Conservation (phyloP, 2,329 filamentous ascomycete genomes). For the Pestalotiopsis sp. region DNA sequence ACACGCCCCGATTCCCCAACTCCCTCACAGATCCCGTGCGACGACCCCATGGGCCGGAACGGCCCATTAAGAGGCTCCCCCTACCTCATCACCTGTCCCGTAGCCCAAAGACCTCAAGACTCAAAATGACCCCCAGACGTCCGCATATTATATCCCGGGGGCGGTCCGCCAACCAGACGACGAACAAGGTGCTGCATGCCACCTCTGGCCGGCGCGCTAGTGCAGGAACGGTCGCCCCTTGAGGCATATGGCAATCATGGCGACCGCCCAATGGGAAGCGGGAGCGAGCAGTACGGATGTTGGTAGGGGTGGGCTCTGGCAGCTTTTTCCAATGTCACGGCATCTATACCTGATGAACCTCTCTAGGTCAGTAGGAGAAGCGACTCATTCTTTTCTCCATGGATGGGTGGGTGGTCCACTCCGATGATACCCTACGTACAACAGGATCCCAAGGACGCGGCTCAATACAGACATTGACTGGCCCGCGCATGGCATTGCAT, state of each 20-base stretch:
- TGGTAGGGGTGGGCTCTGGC: no score
- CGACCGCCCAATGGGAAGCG: slow-evolving; percentile 3
- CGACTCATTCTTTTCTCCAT: not conserved
- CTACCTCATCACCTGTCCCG: slow-evolving; percentile 2
- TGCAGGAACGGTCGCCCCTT: slow-evolving; percentile 9
- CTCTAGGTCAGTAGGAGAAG: slow-evolving; percentile 1
- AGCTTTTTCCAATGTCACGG: slow-evolving; percentile 1
- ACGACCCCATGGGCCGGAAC: slow-evolving; percentile 6
- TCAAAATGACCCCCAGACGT: not conserved
- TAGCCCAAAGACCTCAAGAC: not conserved
- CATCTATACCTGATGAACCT: slow-evolving; percentile 8
- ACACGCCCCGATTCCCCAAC: not conserved
- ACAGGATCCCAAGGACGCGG: not conserved
- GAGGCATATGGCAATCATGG: slow-evolving; percentile 6
- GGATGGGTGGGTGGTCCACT: not conserved
- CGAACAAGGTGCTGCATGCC: not conserved
- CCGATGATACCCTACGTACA: slow-evolving; percentile 2
- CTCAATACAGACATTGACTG: not conserved
- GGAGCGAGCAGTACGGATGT: not conserved
- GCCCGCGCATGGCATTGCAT: not conserved
- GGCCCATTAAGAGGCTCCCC: slow-evolving; percentile 10
- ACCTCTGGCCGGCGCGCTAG: slow-evolving; percentile 2
- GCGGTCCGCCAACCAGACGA: not conserved
- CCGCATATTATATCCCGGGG: not conserved
- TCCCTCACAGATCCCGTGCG: not conserved